Evolutionary conservation across 1,284 basidiomycete genomes (phyloP).

Genomic region (Microbotryum silenes-acaulis): DNA sequence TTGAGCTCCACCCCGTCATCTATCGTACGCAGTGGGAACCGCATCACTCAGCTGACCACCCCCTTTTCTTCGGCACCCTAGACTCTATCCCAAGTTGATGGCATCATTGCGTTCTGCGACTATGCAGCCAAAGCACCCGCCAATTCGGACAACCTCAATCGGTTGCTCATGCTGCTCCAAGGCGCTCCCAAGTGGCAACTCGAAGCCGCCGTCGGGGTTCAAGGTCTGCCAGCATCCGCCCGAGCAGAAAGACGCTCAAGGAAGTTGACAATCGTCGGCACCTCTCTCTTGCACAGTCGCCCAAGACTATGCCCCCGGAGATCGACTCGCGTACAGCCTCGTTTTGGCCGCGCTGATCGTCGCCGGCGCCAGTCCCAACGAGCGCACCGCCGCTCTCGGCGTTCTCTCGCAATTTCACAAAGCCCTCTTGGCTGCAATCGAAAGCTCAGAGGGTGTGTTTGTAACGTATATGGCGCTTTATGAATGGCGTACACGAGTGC

Average conservation of each 20-base stretch:
- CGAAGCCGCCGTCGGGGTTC: conserved; percentile 54
- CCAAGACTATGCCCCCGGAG: conserved; percentile 68
- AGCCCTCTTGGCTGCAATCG: conserved; percentile 53
- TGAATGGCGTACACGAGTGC: not conserved
- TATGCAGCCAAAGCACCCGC: conserved; percentile 16
- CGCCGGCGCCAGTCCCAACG: conserved; percentile 50
- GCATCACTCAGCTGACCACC: conserved; percentile 39
- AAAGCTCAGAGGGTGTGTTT: conserved; percentile 49
- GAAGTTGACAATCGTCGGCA: conserved; percentile 13
- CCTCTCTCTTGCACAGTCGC: conserved; percentile 35
- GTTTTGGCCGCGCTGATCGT: conserved; percentile 63
- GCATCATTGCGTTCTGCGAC: conserved; percentile 32
- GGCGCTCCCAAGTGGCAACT: conserved; percentile 67
- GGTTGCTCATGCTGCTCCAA: conserved; percentile 46
- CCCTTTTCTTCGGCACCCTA: conserved; percentile 47
- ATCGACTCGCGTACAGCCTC: conserved; percentile 67
- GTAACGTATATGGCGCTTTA: not conserved
- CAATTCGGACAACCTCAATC: not conserved
- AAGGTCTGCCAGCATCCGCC: conserved; percentile 40
- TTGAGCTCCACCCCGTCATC: not conserved
- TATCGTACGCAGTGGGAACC: not conserved
- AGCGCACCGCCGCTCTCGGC: conserved; percentile 49
- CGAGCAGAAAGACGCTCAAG: conserved; percentile 47
- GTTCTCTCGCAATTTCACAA: conserved; percentile 56
- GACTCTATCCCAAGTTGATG: conserved; percentile 29